phyloP scores from a whole-genome alignment of 495 filamentous ascomycete genomes.

The Lepraria neglecta region DNA sequence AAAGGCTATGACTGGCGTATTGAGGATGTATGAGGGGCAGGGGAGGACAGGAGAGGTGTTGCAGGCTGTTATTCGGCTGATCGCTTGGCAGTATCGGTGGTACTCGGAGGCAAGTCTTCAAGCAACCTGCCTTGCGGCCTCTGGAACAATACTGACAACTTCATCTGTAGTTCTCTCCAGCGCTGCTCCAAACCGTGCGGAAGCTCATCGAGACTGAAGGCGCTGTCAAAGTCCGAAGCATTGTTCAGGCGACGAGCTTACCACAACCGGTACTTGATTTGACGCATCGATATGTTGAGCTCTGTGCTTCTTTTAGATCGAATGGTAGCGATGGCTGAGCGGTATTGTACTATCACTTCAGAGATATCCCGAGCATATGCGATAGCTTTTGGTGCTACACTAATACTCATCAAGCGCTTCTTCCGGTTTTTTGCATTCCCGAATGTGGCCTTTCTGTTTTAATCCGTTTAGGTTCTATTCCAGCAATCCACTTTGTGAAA shows the following conservation, averaged over 20 bases:
- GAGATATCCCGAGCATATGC: neutral
- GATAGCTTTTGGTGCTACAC: neutral
- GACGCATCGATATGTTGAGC: conserved; percentile 90
- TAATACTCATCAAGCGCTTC: too few relatives aligned
- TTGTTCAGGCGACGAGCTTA: conserved; percentile 89
- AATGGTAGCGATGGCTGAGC: conserved; percentile 80
- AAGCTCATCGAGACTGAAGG: conserved; percentile 96
- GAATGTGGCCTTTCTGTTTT: too few relatives aligned
- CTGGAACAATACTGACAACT: neutral
- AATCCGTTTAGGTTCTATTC: too few relatives aligned
- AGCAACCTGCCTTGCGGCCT: neutral
- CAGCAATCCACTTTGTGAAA: too few relatives aligned
- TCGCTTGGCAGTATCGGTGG: conserved; percentile 98
- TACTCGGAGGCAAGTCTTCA: conserved; percentile 73
- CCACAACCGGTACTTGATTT: conserved; percentile 89
- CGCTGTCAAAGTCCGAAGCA: conserved; percentile 93
- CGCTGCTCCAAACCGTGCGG: conserved; percentile 75
- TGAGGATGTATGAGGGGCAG: conserved; percentile 67
- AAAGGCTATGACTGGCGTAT: conserved; percentile 77
- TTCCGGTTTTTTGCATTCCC: too few relatives aligned
- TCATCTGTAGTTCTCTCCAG: conserved; percentile 74
- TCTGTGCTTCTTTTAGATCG: conserved; percentile 91
- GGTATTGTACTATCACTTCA: conserved; percentile 3
- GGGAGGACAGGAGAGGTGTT: conserved; percentile 70
- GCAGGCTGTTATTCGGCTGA: conserved; percentile 72